These are phyloP conservation scores for Candida sp. DNA, from an alignment of 1,139 yeast genomes.

Conservation along the genomic window DNA sequence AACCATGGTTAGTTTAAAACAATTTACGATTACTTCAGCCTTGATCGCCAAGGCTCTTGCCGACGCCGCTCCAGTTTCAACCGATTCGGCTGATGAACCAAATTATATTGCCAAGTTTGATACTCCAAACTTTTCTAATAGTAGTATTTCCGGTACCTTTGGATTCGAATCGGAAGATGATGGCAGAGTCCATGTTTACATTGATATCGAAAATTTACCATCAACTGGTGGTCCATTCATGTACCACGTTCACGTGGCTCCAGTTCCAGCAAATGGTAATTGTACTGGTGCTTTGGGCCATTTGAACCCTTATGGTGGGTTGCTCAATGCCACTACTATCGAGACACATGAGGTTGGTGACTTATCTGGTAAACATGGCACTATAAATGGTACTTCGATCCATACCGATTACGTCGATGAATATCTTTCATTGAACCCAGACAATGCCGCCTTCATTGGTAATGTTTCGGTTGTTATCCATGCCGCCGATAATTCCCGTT, in stretches of 20 bases:
- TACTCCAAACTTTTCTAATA: constrained; percentile 4
- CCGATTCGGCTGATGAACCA: constrained; percentile 22
- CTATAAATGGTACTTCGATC: constrained; percentile 21
- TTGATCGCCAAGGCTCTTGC: constrained; percentile 9
- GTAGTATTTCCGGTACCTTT: constrained; percentile 25
- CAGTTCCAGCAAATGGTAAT: constrained; percentile 38
- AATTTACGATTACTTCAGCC: not conserved
- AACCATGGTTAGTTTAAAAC: not conserved
- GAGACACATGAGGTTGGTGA: constrained; percentile 36
- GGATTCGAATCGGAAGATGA: constrained; percentile 25
- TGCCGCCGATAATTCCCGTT: constrained; percentile 26
- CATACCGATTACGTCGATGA: constrained; percentile 27
- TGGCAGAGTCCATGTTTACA: constrained; percentile 31
- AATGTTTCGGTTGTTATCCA: constrained; percentile 38
- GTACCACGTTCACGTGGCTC: constrained; percentile 37
- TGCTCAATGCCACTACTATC: constrained; percentile 19
- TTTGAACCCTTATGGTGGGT: constrained; percentile 40
- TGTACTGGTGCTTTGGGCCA: constrained; percentile 37
- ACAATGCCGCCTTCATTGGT: constrained; percentile 33
- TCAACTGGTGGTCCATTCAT: constrained; percentile 36
- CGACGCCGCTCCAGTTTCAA: constrained; percentile 21
- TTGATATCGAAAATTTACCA: constrained; percentile 33
- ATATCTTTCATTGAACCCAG: constrained; percentile 36
- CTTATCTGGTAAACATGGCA: constrained; percentile 41
- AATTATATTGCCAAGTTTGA: constrained; percentile 20